Evolutionary conservation across 768 basidiomycete genomes (phyloP).

Genomic region (Hygrocybe coccinea): DNA sequence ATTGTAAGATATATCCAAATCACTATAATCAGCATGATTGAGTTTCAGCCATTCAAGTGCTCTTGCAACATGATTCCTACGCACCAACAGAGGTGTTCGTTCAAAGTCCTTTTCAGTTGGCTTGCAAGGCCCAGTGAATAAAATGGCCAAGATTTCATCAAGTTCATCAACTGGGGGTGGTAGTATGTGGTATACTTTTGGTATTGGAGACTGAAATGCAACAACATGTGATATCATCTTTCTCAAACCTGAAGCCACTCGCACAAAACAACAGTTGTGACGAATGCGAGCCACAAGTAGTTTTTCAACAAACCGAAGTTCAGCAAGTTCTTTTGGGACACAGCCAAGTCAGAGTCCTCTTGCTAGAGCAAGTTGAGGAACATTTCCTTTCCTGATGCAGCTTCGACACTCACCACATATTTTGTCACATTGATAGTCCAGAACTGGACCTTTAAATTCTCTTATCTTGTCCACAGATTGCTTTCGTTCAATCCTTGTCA

Average conservation of each 20-base stretch:
- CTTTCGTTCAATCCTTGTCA: constrained; percentile 7
- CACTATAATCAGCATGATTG: constrained; percentile 31
- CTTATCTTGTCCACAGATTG: constrained; percentile 2
- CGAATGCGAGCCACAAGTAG: constrained; percentile 19
- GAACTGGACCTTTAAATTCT: constrained; percentile 14
- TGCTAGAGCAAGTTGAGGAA: constrained; percentile 19
- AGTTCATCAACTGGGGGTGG: constrained; percentile 31
- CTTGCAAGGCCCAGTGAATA: constrained; percentile 26
- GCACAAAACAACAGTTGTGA: constrained; percentile 26
- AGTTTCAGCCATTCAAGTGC: constrained; percentile 33
- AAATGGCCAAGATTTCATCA: constrained; percentile 28
- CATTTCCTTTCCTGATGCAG: constrained; percentile 1
- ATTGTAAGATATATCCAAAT: constrained; percentile 24
- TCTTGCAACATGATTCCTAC: constrained; percentile 16
- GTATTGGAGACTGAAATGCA: constrained; percentile 27
- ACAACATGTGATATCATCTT: constrained; percentile 12
- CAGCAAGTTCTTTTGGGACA: constrained; percentile 20
- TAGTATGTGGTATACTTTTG: constrained; percentile 27
- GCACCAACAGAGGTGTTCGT: constrained; percentile 30
- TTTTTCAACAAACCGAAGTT: constrained; percentile 25
- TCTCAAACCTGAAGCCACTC: constrained; percentile 18
- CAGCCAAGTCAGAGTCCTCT: constrained; percentile 33
- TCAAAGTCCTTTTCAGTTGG: constrained; percentile 28
- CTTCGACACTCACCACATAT: constrained; percentile 10
- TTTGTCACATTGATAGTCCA: constrained; percentile 7